Evolutionary conservation across 2,329 filamentous ascomycete species (phyloP).

Genomic region (Neofusicoccum kwambonambiense): DNA sequence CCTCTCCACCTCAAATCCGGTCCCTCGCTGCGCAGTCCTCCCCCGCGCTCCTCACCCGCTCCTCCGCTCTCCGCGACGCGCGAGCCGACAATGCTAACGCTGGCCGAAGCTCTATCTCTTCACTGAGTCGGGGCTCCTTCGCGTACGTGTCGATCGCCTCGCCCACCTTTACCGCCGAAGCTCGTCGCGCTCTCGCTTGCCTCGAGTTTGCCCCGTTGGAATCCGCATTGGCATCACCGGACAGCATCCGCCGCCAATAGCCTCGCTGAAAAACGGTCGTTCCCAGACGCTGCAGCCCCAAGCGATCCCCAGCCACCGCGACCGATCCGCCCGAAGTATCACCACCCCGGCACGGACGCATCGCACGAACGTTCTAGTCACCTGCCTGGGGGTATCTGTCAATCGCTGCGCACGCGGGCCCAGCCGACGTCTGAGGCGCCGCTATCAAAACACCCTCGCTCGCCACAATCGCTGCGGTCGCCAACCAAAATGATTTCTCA

Average conservation of each 20-base stretch:
- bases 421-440: not conserved
- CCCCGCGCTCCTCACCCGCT: slow-evolving; percentile 1
- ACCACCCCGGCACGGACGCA: slow-evolving; percentile 13
- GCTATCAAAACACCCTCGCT: slow-evolving; percentile 5
- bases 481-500: slow-evolving; percentile 2
- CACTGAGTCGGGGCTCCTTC: slow-evolving; percentile 15
- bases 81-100: slow-evolving; percentile 12
- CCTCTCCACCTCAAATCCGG: not conserved
- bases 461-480: not conserved
- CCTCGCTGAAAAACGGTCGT: not conserved
- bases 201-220: not conserved
- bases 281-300: not conserved
- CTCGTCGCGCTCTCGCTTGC: not conserved
- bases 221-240: not conserved
- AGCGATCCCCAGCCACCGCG: slow-evolving; percentile 1
- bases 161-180: slow-evolving; percentile 2
- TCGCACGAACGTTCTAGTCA: slow-evolving; percentile 14
- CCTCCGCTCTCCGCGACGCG: not conserved
- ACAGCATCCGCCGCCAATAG: not conserved
- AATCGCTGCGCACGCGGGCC: slow-evolving; percentile 4
- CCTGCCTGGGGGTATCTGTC: not conserved
- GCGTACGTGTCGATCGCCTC: slow-evolving; percentile 17
- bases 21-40: not conserved
- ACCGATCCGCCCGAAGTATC: slow-evolving; percentile 11
- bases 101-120: slow-evolving; percentile 16